Evolutionary conservation across 768 basidiomycete species (phyloP).

Genomic region (Psilocybe cubensis): DNA sequence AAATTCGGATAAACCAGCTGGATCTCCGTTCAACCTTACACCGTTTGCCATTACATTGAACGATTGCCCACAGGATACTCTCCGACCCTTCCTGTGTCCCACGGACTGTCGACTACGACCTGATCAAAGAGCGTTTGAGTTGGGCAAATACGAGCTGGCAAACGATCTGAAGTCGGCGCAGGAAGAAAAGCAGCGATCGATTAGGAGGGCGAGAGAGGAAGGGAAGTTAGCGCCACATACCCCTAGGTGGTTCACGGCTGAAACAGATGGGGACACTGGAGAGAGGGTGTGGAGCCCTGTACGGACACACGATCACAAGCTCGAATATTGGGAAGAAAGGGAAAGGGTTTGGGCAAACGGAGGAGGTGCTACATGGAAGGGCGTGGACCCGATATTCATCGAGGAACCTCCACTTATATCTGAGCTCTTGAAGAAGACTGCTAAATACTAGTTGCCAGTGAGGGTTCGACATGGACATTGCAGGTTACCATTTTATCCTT

Average conservation of each 20-base stretch:
- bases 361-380: slow-evolving; percentile 40
- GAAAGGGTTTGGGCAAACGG: slow-evolving; percentile 58
- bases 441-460: not conserved
- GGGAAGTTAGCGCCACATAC: slow-evolving; percentile 72
- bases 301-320: slow-evolving; percentile 43
- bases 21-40: slow-evolving; percentile 92
- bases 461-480: no score
- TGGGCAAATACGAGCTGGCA: slow-evolving; percentile 82
- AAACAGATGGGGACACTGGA: slow-evolving; percentile 86
- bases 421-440: slow-evolving; percentile 3
- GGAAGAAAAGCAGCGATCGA: slow-evolving; percentile 82
- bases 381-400: slow-evolving; percentile 83
- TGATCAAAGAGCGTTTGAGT: slow-evolving; percentile 94
- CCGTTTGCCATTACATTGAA: slow-evolving; percentile 94
- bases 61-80: slow-evolving; percentile 72
- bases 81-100: slow-evolving; percentile 76
- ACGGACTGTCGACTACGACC: slow-evolving; percentile 94
- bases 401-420: slow-evolving; percentile 52
- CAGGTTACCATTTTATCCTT: not conserved
- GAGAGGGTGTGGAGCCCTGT: slow-evolving; percentile 87
- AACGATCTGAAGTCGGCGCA: slow-evolving; percentile 79
- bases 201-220: slow-evolving; percentile 74
- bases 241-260: slow-evolving; percentile 86
- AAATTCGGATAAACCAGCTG: slow-evolving; percentile 80
- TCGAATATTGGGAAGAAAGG: slow-evolving; percentile 88